These are phyloP conservation scores for Dorcoceras hygrometricum DNA, from an alignment of 257 asterid genomes.

Conservation along the genomic window DNA sequence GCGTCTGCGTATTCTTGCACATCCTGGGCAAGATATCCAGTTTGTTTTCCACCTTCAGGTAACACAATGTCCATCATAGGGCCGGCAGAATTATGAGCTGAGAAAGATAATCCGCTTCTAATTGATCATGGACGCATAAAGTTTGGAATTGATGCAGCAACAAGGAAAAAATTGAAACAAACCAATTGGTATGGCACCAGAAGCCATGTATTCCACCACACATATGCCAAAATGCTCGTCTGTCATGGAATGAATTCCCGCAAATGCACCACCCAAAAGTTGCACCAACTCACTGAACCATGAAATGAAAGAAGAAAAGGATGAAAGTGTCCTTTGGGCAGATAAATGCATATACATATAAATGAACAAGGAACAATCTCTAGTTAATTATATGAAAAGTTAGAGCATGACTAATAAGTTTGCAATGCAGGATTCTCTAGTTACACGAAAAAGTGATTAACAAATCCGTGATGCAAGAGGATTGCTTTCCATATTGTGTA, in stretches of 20 bases:
- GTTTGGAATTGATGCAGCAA: neutral
- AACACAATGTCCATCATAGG: constrained; percentile 90
- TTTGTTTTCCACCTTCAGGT: constrained; percentile 68
- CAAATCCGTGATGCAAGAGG: neutral
- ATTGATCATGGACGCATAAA: neutral
- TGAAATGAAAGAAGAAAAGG: neutral
- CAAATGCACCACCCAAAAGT: constrained; percentile 80
- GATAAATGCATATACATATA: neutral
- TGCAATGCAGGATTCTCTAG: neutral
- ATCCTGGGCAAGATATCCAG: constrained; percentile 77
- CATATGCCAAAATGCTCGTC: constrained; percentile 98
- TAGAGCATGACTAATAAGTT: neutral
- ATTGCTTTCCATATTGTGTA: neutral
- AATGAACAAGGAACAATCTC: neutral
- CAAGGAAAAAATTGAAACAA: constrained; percentile 19
- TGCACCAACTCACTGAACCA: constrained; percentile 67
- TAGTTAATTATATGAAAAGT: neutral
- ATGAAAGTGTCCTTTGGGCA: neutral
- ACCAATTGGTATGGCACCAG: constrained; percentile 95
- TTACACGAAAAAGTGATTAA: neutral
- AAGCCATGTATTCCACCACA: constrained; percentile 95
- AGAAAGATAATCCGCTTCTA: neutral
- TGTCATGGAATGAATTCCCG: constrained; percentile 88
- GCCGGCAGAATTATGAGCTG: constrained; percentile 97
- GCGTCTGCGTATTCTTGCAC: constrained; percentile 78